phyloP scores from a whole-genome alignment of 2,329 filamentous ascomycete species.

The Passalora sequoiae region DNA sequence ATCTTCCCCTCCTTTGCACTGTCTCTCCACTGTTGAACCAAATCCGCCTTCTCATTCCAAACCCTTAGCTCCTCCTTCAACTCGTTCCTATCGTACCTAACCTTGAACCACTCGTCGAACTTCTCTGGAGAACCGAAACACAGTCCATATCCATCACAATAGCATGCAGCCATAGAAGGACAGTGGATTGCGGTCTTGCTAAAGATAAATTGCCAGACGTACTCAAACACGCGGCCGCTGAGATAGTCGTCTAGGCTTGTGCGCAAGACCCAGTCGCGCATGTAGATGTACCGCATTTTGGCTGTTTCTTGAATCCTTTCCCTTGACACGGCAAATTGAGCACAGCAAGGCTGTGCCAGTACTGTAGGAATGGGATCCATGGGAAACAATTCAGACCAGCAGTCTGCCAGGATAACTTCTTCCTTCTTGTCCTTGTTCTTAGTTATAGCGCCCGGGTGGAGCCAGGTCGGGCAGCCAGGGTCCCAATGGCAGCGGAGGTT shows the following conservation, averaged over 20 bases:
- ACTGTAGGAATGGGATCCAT: constrained; percentile 45
- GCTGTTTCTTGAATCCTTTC: constrained; percentile 54
- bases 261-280: constrained; percentile 57
- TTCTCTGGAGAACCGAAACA: constrained; percentile 53
- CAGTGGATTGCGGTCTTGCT: constrained; percentile 48
- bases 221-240: constrained; percentile 58
- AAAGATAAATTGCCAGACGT: constrained; percentile 61
- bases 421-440: constrained; percentile 39
- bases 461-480: constrained; percentile 52
- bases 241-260: constrained; percentile 53
- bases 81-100: constrained; percentile 41
- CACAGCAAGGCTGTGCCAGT: constrained; percentile 58
- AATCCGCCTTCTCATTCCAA: constrained; percentile 40
- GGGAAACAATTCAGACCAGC: constrained; percentile 47
- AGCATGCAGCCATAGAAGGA: constrained; percentile 53
- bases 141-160: constrained; percentile 59
- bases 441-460: constrained; percentile 43
- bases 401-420: constrained; percentile 41
- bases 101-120: constrained; percentile 46
- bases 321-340: constrained; percentile 57
- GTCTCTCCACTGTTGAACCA: constrained; percentile 36
- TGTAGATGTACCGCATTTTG: constrained; percentile 50
- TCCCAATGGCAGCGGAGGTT: constrained; percentile 54
- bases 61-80: constrained; percentile 39
- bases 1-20: constrained; percentile 37